Conservation (phyloP, 2,329 filamentous ascomycete genomes). For the Venturia aucupariae region DNA sequence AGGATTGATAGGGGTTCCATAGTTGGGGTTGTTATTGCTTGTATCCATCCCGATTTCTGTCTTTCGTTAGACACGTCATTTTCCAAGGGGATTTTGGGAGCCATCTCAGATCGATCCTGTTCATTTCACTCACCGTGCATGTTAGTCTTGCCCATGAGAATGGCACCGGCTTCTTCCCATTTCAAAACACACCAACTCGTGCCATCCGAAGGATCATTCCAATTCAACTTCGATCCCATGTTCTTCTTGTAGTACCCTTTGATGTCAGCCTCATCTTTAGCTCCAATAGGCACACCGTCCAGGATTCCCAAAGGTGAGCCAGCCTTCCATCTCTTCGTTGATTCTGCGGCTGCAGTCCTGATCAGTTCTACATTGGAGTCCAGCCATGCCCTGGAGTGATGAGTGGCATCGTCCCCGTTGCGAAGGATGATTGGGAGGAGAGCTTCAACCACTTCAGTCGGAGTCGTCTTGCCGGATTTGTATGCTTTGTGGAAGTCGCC, state of each 20-base stretch:
- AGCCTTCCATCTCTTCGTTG: conserved; percentile 60
- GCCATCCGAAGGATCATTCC: conserved; percentile 33
- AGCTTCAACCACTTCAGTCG: conserved; percentile 59
- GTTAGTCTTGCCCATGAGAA: conserved; percentile 65
- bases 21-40: conserved; percentile 70
- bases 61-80: neutral
- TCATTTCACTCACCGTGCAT: conserved; percentile 48
- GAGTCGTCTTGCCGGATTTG: conserved; percentile 58
- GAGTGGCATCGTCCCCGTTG: conserved; percentile 40
- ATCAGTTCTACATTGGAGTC: conserved; percentile 56
- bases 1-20: conserved; percentile 69
- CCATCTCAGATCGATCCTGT: neutral
- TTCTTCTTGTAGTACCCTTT: conserved; percentile 60
- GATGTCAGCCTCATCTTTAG: conserved; percentile 76
- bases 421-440: conserved; percentile 62
- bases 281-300: conserved; percentile 73
- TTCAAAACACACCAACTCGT: conserved; percentile 64
- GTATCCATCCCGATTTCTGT: conserved; percentile 62
- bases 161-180: conserved; percentile 64
- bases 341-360: conserved; percentile 59
- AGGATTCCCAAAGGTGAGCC: conserved; percentile 58
- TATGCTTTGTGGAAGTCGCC: conserved; percentile 73
- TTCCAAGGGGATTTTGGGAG: neutral
- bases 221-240: conserved; percentile 54
- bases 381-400: conserved; percentile 66